Percentiles rank a stretch among this genome's conserved stretches.
phyloP scores from a whole-genome alignment of 257 asterid species.

The Buddleja alternifolia region DNA sequence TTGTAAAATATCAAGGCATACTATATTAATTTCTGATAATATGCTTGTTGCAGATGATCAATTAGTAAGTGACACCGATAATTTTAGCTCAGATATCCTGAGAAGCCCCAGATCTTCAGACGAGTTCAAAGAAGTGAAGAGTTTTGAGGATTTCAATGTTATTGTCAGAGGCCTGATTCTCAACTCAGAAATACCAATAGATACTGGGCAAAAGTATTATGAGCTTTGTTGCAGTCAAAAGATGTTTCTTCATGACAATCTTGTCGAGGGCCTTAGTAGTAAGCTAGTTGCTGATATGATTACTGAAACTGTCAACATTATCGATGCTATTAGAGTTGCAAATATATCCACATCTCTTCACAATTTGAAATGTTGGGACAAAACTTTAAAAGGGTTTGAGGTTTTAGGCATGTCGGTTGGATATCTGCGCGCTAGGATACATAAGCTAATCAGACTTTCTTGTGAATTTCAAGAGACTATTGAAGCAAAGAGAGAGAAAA shows the following conservation, averaged over 20 bases:
- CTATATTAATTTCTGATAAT: slow-evolving; percentile 26
- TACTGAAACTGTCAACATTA: slow-evolving; percentile 48
- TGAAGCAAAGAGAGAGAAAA: slow-evolving; percentile 32
- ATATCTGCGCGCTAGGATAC: slow-evolving; percentile 49
- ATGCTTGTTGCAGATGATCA: slow-evolving; percentile 9
- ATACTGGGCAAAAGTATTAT: slow-evolving; percentile 46
- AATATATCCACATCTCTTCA: slow-evolving; percentile 33
- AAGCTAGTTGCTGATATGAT: slow-evolving; percentile 58
- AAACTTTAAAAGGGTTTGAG: slow-evolving; percentile 58
- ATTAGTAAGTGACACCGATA: slow-evolving; percentile 20
- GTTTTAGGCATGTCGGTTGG: slow-evolving; percentile 71
- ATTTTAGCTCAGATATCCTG: slow-evolving; percentile 22
- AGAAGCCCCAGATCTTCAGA: slow-evolving; percentile 43
- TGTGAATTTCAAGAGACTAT: slow-evolving; percentile 31
- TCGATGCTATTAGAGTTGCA: slow-evolving; percentile 58
- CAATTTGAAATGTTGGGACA: slow-evolving; percentile 51
- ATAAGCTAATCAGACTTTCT: slow-evolving; percentile 34
- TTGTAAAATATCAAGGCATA: slow-evolving; percentile 5
- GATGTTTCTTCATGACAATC: slow-evolving; percentile 60
- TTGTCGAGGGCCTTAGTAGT: slow-evolving; percentile 53
- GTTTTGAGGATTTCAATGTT: slow-evolving; percentile 54
- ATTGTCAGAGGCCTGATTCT: slow-evolving; percentile 47
- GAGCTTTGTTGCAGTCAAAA: no score
- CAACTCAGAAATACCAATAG: slow-evolving; percentile 49
- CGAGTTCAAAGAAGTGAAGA: slow-evolving; percentile 45